A percentile compares a stretch with the other conserved stretches of the same genome.
Conservation (phyloP, 768 basidiomycete genomes). For the Tephrocybe sp. region DNA sequence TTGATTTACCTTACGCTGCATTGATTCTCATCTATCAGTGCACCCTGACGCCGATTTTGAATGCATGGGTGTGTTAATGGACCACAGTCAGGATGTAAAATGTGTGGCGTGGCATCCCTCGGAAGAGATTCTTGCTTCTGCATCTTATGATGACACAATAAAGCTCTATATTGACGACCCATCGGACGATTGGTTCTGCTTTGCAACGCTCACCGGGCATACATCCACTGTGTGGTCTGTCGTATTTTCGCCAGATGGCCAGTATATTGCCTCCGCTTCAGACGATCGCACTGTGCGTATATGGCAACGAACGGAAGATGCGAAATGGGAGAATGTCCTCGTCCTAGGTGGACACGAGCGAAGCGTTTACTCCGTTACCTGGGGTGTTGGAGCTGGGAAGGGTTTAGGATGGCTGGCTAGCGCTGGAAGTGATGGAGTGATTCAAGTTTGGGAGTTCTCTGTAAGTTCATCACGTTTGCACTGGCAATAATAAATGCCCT, state of each 20-base stretch:
- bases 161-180: constrained; percentile 93
- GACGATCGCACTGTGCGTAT: constrained; percentile 83
- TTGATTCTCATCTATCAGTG: constrained; percentile 41
- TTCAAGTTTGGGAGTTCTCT: constrained; percentile 78
- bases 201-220: constrained; percentile 79
- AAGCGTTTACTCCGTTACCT: constrained; percentile 78
- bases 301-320: constrained; percentile 68
- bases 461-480: constrained; percentile 34
- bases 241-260: constrained; percentile 74
- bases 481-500: not conserved
- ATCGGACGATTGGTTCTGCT: constrained; percentile 90
- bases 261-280: constrained; percentile 82
- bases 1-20: constrained; percentile 5
- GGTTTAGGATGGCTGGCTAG: constrained; percentile 81
- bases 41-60: constrained; percentile 93
- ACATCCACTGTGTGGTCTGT: constrained; percentile 90
- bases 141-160: constrained; percentile 95
- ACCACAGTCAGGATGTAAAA: constrained; percentile 96
- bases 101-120: constrained; percentile 91
- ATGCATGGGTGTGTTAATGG: constrained; percentile 93
- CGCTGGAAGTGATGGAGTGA: constrained; percentile 79
- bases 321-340: constrained; percentile 61
- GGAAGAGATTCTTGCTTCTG: constrained; percentile 97
- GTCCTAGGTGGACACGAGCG: constrained; percentile 66
- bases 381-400: constrained; percentile 46